Evolutionary conservation across 2,329 filamentous ascomycete genomes (phyloP).

Genomic region (Scytalidium sp.): DNA sequence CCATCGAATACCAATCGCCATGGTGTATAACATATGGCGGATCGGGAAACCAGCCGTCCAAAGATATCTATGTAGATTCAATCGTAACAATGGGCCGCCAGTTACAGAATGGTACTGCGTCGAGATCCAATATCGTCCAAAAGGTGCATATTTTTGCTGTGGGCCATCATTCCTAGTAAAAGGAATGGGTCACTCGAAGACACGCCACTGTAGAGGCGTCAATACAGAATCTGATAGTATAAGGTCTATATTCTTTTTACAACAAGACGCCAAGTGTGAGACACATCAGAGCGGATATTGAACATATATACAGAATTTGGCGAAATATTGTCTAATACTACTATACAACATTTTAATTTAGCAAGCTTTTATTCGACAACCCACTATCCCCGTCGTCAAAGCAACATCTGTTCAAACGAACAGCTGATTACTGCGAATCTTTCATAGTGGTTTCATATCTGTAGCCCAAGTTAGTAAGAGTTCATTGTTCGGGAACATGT

Average conservation of each 20-base stretch:
- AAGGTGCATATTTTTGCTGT: too few relatives aligned
- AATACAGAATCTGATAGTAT: too few relatives aligned
- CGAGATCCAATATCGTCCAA: too few relatives aligned
- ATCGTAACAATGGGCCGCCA: too few relatives aligned
- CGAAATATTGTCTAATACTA: neutral
- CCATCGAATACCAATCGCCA: too few relatives aligned
- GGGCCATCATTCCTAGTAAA: too few relatives aligned
- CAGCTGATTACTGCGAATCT: conserved; percentile 12
- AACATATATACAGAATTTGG: neutral
- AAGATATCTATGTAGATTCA: too few relatives aligned
- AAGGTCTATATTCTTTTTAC: neutral
- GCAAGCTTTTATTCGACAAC: neutral
- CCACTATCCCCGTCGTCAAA: neutral
- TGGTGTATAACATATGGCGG: too few relatives aligned
- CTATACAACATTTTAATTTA: neutral
- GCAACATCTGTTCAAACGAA: neutral
- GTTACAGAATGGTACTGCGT: too few relatives aligned
- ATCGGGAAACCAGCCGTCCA: too few relatives aligned
- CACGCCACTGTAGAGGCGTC: too few relatives aligned
- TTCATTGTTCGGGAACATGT: neutral
- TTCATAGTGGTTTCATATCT: conserved; percentile 32
- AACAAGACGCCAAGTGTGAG: neutral
- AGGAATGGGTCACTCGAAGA: too few relatives aligned
- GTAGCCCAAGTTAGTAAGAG: conserved; percentile 9
- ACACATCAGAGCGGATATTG: neutral